These are phyloP conservation scores for Vitis hybrid DNA, from an alignment of 177 flowering plant genomes.

Conservation along the genomic window DNA sequence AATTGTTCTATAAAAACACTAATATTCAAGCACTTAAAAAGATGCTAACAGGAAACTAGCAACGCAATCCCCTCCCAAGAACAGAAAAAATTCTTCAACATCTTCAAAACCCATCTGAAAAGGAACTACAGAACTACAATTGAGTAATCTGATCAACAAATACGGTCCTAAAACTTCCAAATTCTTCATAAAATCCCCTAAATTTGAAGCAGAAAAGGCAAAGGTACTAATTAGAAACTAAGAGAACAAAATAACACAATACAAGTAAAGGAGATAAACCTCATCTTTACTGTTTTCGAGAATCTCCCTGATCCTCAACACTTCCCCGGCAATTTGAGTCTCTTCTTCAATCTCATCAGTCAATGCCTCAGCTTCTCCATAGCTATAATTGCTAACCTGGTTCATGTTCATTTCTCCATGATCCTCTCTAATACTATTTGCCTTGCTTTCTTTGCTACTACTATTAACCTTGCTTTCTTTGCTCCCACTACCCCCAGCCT, in stretches of 20 bases:
- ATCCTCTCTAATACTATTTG: slow-evolving; percentile 46
- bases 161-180: background rate
- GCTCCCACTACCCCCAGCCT: slow-evolving; percentile 34
- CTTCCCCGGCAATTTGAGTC: slow-evolving; percentile 56
- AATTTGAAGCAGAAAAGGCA: background rate
- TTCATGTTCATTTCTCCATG: slow-evolving; percentile 27
- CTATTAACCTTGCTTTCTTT: slow-evolving; percentile 63
- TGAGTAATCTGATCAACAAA: background rate
- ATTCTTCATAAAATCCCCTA: background rate
- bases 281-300: slow-evolving; percentile 53
- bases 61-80: background rate
- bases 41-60: background rate
- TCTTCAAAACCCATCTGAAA: background rate
- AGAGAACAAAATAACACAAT: background rate
- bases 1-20: background rate
- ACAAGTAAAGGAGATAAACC: slow-evolving; percentile 37
- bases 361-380: slow-evolving; percentile 84
- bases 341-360: slow-evolving; percentile 87
- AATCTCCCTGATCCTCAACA: slow-evolving; percentile 72
- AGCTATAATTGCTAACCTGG: slow-evolving; percentile 55
- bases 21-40: background rate
- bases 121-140: background rate
- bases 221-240: background rate
- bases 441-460: slow-evolving; percentile 60
- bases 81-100: background rate